phyloP scores from a whole-genome alignment of 2,329 filamentous ascomycete species.

The Microdochium bolleyi region DNA sequence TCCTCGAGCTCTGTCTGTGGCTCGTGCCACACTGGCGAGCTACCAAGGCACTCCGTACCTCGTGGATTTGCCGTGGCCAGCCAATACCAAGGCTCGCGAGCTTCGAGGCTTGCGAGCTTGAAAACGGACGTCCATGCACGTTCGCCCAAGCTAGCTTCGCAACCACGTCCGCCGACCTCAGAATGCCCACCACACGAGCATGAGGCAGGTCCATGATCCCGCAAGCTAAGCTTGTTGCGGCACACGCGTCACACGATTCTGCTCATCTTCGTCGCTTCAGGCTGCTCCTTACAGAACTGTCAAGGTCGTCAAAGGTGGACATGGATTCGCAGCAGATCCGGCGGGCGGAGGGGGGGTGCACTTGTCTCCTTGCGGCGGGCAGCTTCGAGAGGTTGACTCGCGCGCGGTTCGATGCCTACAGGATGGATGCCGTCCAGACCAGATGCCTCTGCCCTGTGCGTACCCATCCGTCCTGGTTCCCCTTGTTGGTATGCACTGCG shows the following conservation, averaged over 20 bases:
- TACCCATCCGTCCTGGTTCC: neutral
- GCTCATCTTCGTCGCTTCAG: neutral
- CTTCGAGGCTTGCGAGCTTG: neutral
- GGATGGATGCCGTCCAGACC: neutral
- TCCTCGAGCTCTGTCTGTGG: too few species aligned
- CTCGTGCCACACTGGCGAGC: too few species aligned
- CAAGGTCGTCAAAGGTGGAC: neutral
- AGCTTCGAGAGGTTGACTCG: neutral
- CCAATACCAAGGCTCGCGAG: neutral
- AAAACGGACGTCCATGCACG: neutral
- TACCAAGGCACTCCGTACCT: too few species aligned
- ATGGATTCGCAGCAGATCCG: neutral
- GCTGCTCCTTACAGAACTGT: neutral
- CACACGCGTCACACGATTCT: neutral
- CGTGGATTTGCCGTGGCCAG: neutral
- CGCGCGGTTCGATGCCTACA: neutral
- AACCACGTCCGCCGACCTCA: neutral
- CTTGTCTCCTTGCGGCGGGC: neutral
- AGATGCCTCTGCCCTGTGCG: neutral
- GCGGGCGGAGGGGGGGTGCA: neutral
- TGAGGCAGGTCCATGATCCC: neutral
- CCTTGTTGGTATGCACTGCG: too few species aligned
- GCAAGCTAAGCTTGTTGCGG: neutral
- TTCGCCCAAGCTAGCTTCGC: neutral
- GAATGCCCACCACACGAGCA: neutral